These are phyloP conservation scores for Rhizopogon roseolus DNA, from an alignment of 768 basidiomycete genomes.

Conservation along the genomic window DNA sequence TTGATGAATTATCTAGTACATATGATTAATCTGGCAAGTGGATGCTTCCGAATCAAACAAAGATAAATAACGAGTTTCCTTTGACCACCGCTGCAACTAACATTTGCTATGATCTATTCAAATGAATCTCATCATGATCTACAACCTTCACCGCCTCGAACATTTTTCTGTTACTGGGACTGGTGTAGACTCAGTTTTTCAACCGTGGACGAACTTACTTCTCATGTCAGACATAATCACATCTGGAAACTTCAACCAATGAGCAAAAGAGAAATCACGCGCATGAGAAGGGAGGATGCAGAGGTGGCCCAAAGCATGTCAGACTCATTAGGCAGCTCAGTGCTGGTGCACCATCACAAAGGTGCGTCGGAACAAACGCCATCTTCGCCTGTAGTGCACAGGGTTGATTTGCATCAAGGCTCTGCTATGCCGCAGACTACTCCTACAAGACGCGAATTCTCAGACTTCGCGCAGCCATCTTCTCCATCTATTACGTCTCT, in stretches of 20 bases:
- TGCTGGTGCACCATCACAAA: not conserved
- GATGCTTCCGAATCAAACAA: conserved; percentile 9
- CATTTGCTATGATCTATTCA: not conserved
- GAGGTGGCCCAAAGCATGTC: conserved; percentile 18
- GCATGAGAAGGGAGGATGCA: conserved; percentile 31
- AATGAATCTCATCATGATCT: conserved; percentile 1
- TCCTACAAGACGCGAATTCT: conserved; percentile 2
- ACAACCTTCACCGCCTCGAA: conserved; percentile 4
- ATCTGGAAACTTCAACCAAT: conserved; percentile 40
- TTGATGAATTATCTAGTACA: not conserved
- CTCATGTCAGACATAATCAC: conserved; percentile 47
- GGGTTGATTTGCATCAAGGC: not conserved
- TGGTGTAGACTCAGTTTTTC: conserved; percentile 45
- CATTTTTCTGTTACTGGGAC: conserved; percentile 45
- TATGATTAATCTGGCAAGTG: not conserved
- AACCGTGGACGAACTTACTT: conserved; percentile 31
- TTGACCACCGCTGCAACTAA: not conserved
- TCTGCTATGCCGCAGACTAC: not conserved
- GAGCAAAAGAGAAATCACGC: conserved; percentile 37
- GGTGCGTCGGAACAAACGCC: not conserved
- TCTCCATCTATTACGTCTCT: conserved; percentile 13
- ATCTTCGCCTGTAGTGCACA: not conserved
- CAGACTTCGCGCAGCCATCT: conserved; percentile 16
- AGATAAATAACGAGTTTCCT: conserved; percentile 17
- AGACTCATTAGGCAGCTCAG: not conserved